phyloP scores from a whole-genome alignment of 768 basidiomycete species.

The Tricholoma sp. region DNA sequence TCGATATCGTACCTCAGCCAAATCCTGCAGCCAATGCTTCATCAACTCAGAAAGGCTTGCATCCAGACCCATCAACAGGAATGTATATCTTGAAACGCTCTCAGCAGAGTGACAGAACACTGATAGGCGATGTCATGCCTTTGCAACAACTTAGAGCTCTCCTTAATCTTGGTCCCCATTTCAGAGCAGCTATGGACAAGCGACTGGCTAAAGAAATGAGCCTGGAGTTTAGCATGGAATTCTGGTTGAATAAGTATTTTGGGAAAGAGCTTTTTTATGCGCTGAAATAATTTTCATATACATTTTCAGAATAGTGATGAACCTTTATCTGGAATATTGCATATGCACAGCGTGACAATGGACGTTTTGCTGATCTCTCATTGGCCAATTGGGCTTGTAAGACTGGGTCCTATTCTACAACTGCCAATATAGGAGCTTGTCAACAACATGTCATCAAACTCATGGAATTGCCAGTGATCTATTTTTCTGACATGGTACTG shows the following conservation, averaged over 20 bases:
- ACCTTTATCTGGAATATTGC: neutral
- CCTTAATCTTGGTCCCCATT: slow-evolving; percentile 1
- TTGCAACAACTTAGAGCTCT: neutral
- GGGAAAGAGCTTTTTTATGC: neutral
- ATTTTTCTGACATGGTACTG: neutral
- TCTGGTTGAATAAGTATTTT: neutral
- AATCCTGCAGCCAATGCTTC: neutral
- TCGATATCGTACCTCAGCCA: slow-evolving; percentile 1
- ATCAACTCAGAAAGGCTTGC: neutral
- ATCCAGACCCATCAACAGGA: too few relatives aligned
- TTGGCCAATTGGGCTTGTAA: neutral
- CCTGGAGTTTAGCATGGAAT: neutral
- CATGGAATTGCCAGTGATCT: neutral
- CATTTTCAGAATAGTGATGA: neutral
- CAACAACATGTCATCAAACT: neutral
- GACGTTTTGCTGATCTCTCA: neutral
- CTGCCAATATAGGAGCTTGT: neutral
- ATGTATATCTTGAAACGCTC: neutral
- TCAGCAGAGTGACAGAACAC: neutral
- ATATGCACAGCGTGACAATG: neutral
- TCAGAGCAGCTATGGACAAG: neutral
- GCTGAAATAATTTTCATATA: neutral
- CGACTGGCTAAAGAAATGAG: neutral
- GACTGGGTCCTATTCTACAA: neutral
- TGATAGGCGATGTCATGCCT: slow-evolving; percentile 2